Percentiles rank a stretch among this genome's conserved stretches.
Evolutionary conservation across 495 filamentous ascomycete genomes (phyloP).

Genomic region (Hapsidospora chrysogenum): DNA sequence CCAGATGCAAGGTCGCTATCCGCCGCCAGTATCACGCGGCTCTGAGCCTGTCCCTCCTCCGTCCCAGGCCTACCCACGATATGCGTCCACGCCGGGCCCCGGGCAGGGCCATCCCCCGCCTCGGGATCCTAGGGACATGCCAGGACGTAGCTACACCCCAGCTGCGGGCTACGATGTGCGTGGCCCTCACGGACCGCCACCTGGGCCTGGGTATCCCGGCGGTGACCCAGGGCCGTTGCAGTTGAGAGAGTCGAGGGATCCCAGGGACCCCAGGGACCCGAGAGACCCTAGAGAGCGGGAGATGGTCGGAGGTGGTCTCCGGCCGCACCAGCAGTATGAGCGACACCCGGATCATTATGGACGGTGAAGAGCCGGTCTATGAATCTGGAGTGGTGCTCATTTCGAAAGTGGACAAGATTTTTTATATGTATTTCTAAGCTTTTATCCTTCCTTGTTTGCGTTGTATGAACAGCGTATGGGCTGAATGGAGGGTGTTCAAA

Average conservation of each 20-base stretch:
- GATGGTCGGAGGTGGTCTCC: background rate
- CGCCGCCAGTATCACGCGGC: background rate
- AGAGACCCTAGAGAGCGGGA: conserved; percentile 3
- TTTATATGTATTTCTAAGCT: background rate
- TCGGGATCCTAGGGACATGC: conserved; percentile 5
- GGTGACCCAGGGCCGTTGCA: conserved; percentile 6
- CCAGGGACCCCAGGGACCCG: background rate
- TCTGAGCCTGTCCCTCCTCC: background rate
- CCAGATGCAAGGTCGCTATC: conserved; percentile 1
- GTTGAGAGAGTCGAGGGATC: conserved; percentile 4
- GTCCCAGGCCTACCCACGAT: conserved; percentile 8
- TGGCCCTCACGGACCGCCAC: conserved; percentile 8
- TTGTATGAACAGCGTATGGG: no score
- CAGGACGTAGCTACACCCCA: conserved; percentile 14
- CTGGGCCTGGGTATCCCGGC: conserved; percentile 3
- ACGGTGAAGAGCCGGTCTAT: background rate
- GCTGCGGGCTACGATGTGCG: conserved; percentile 10
- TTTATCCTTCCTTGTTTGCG: background rate
- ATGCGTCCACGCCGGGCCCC: conserved; percentile 13
- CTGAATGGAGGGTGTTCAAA: no score
- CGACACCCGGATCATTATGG: background rate
- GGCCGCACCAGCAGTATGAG: background rate
- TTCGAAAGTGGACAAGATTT: background rate
- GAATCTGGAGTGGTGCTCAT: no score
- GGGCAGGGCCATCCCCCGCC: conserved; percentile 1